Base-by-base conservation (phyloP, 495 filamentous ascomycete species). In the Beverwykella pulmonaria region DNA sequence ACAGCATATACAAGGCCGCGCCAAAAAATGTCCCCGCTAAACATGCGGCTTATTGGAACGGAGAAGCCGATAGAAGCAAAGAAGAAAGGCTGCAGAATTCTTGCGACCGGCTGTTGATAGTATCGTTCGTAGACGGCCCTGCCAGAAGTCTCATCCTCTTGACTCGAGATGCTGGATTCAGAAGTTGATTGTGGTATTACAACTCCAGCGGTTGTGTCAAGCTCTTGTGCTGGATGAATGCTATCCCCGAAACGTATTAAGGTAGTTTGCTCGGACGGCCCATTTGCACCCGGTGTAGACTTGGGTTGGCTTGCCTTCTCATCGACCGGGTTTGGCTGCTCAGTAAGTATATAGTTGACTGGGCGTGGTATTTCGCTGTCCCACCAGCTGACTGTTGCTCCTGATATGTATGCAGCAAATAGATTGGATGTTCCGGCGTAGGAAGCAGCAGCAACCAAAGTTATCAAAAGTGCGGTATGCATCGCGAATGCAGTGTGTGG, bases 31-130 rank as follows among this genome's bases (percentile, higher is more conserved):
- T 72, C 71, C 5, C 83, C 83, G 1, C 71, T 68, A 72, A 92
- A 93, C 79, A 94, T 86, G 14, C 86, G 74, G 0, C 84, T 82
- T 36, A 93, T 87, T 0, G 91, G 90, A 20, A 95, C 88, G 0
- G 89, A 86, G 69, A 93, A 92, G 0, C 91, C 90, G 41, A 93
- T 89, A 0, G 88, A 91, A 20, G 89, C 86, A 68, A 94, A 95
- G 78, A 94, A 93, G 53, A 92, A 82, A 0, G 91, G 89, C 25
- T 84, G 83, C 0, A 94, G 76, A 1, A 92, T 79, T 25, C 78
- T 79, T 8, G 76, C 61, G 9, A 86, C 79, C 0, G 81, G 74
- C 46, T 78, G 71, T 2, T 74, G 71, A 65, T 84, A 87, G 73
- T 89, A 91, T 8, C 71, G 65, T 25, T 83, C 79, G 67, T 86